A percentile compares a stretch with the other conserved stretches of the same genome.
phyloP scores from a whole-genome alignment of 1,139 yeast genomes.

The Candida dubliniensis region DNA sequence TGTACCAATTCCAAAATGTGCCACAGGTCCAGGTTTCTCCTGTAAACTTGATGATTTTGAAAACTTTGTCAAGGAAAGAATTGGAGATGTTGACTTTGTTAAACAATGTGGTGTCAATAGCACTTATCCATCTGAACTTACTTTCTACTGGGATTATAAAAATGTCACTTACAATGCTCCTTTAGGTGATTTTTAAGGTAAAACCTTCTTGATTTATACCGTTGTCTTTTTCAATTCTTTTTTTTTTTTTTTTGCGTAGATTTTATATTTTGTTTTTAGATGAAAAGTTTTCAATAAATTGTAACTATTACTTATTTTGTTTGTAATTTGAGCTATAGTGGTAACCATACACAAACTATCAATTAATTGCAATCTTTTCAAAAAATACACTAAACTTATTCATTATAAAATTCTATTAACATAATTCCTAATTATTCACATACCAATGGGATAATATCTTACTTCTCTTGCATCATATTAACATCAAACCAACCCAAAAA shows the following conservation, averaged over 20 bases:
- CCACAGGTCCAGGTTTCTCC: conserved; percentile 58
- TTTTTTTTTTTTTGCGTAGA: background rate
- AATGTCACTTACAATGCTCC: conserved; percentile 28
- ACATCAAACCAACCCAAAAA: conserved; percentile 94
- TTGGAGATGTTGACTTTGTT: conserved; percentile 27
- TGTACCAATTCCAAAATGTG: conserved; percentile 50
- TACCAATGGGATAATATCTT: background rate
- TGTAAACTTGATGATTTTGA: conserved; percentile 47
- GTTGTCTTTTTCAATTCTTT: background rate
- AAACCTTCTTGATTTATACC: background rate
- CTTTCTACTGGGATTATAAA: conserved; percentile 40
- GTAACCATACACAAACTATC: no score
- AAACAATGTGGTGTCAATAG: conserved; percentile 39
- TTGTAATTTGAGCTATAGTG: no score
- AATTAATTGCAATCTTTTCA: no score
- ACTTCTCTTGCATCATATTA: conserved; percentile 34
- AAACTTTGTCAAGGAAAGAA: conserved; percentile 27
- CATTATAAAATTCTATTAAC: no score
- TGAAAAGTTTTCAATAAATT: no score
- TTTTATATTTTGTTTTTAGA: background rate
- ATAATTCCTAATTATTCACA: background rate
- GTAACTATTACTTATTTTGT: no score
- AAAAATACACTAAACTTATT: no score
- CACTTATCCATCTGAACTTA: conserved; percentile 27
- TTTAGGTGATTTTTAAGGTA: conserved; percentile 14